Evolutionary conservation across 179 eudicot genomes (phyloP), one percentile per base, ranked within the genome.

Genomic region (Amaranthus tricolor): DNA sequence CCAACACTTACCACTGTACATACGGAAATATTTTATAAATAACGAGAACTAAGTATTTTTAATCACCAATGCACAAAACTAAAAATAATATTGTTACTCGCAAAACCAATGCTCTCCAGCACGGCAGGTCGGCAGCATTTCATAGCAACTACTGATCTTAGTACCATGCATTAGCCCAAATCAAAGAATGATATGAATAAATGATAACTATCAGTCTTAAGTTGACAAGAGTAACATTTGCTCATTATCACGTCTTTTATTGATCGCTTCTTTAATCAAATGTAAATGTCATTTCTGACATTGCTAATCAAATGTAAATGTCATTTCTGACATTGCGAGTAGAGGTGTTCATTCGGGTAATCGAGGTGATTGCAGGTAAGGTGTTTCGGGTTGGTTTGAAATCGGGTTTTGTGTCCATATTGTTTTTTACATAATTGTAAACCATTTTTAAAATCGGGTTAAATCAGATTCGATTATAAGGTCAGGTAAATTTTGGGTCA

Each of bases 1-100:
- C 99, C 99, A 62, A 95, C 94, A 76, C 91, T 93, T 43, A 90
- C 97, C 78, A 95, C 99, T 95, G 95, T 86, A 88, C 14, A 60
- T 78, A 17, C 63, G n/a, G 24, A 52, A 8, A 21, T 60, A 49
- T 1, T 19, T 48, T 72, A 58, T 50, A 4, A 49, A 45, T 21
- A 20, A 9, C 40, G 56, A 43, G 3, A 7, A 8, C 8, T 9
- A 6, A 52, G 40, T 21, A 47, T 9, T 65, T 52, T 9, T 40
- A 50, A n/a, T 64, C 31, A 55, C 5, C 21, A 40, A 17, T 43
- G 14, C 40, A 51, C 47, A 57, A 10, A 67, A 64, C 43, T 3
- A 17, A 2, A 47, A 40, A 59, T 0, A 1, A 1, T 13, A 59
- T 31, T 31, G 40, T 31, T 31, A 31, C 40, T 31, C 40, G 40